Evolutionary conservation across 495 filamentous ascomycete species (phyloP).

Genomic region (Aspergillus saccharolyticus): DNA sequence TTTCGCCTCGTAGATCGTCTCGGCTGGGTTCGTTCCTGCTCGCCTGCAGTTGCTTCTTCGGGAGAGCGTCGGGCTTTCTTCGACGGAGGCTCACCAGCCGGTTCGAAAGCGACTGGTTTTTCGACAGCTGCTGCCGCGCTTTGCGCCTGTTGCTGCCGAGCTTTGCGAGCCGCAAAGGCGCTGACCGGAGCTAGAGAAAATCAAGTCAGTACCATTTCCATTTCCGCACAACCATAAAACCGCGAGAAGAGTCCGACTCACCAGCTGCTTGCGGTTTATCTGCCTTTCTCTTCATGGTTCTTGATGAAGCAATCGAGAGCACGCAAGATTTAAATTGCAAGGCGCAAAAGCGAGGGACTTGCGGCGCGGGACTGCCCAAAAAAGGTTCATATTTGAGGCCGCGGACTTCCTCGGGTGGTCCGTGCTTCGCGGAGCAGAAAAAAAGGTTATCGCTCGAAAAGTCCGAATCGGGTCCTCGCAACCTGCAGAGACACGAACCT

Average conservation of each 20-base stretch:
- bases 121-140: conserved; percentile 29
- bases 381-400: conserved; percentile 14
- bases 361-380: conserved; percentile 4
- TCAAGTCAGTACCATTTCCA: conserved; percentile 3
- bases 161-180: conserved; percentile 44
- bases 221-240: background rate
- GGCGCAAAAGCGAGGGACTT: background rate
- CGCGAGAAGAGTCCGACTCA: conserved; percentile 9
- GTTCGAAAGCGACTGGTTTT: conserved; percentile 14
- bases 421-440: conserved; percentile 45
- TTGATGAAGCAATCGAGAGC: background rate
- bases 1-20: conserved; percentile 27
- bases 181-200: conserved; percentile 34
- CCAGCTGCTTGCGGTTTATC: conserved; percentile 38
- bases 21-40: conserved; percentile 14
- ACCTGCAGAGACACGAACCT: background rate
- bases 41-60: conserved; percentile 10
- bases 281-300: conserved; percentile 41
- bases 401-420: conserved; percentile 36
- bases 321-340: background rate
- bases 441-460: conserved; percentile 29
- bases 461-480: conserved; percentile 7
- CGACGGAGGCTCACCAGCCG: conserved; percentile 28
- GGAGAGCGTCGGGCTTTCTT: conserved; percentile 34
- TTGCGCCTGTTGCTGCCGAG: conserved; percentile 37